Conservation (phyloP, 495 filamentous ascomycete species). For the Podospora didyma region DNA sequence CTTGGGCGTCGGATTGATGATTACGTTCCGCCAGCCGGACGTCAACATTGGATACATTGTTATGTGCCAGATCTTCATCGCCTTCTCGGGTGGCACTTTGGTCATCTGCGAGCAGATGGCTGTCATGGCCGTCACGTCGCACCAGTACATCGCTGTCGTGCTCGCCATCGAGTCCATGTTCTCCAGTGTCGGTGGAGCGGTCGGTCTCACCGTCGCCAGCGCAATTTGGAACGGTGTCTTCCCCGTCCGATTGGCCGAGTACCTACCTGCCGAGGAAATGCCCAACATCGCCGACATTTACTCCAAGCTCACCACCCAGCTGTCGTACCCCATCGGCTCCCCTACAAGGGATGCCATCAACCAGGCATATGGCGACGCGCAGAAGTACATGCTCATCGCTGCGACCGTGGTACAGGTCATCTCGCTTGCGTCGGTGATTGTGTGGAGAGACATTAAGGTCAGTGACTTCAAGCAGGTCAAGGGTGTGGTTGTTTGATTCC, state of each 20-base stretch:
- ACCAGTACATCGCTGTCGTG: slow-evolving; percentile 62
- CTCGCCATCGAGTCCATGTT: slow-evolving; percentile 62
- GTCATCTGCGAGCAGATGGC: slow-evolving; percentile 65
- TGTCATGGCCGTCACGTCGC: slow-evolving; percentile 60
- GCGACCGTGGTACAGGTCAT: slow-evolving; percentile 47
- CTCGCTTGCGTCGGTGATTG: slow-evolving; percentile 39
- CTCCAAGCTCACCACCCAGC: slow-evolving; percentile 43
- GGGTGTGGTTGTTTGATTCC: slow-evolving; percentile 18
- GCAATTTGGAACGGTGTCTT: slow-evolving; percentile 67
- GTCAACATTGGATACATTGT: slow-evolving; percentile 57
- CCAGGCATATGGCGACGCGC: slow-evolving; percentile 51
- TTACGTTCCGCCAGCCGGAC: slow-evolving; percentile 61
- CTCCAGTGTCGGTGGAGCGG: slow-evolving; percentile 58
- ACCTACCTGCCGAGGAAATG: slow-evolving; percentile 54
- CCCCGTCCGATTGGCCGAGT: slow-evolving; percentile 43
- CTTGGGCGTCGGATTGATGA: slow-evolving; percentile 68
- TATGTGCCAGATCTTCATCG: slow-evolving; percentile 79
- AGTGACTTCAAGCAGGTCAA: slow-evolving; percentile 46
- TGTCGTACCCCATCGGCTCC: slow-evolving; percentile 49
- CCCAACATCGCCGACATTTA: slow-evolving; percentile 50
- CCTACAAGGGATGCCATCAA: slow-evolving; percentile 51
- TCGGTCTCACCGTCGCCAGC: slow-evolving; percentile 57
- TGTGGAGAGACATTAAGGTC: slow-evolving; percentile 56
- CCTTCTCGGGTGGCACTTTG: slow-evolving; percentile 56
- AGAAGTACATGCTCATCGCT: slow-evolving; percentile 53